These are phyloP conservation scores for Malus sylvestris DNA, from an alignment of 306 rosid species.

Conservation along the genomic window DNA sequence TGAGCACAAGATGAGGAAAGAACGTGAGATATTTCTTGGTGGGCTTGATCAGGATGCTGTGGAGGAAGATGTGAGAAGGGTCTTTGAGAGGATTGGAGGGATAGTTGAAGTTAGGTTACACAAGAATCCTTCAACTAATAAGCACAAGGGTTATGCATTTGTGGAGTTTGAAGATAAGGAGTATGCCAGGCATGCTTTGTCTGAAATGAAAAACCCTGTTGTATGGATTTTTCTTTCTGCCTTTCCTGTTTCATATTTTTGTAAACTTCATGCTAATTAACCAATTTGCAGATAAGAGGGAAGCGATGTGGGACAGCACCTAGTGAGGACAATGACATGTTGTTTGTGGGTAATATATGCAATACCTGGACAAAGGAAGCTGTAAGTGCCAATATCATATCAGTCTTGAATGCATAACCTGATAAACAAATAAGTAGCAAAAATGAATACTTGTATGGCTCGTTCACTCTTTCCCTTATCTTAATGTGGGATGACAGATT, in stretches of 20 bases:
- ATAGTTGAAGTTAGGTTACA: constrained; percentile 71
- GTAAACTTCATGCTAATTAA: constrained; percentile 11
- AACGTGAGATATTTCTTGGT: constrained; percentile 69
- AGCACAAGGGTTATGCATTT: constrained; percentile 73
- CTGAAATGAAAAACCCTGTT: constrained; percentile 79
- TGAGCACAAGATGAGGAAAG: constrained; percentile 53
- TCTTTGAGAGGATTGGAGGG: constrained; percentile 71
- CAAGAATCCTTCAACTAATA: constrained; percentile 50
- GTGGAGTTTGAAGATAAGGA: constrained; percentile 69
- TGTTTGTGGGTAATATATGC: constrained; percentile 83
- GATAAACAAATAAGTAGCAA: background rate
- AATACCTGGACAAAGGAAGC: constrained; percentile 81
- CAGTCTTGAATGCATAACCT: background rate
- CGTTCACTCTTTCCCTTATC: constrained; percentile 19
- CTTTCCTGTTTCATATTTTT: constrained; percentile 1
- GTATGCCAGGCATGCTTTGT: constrained; percentile 55
- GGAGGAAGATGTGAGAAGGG: constrained; percentile 70
- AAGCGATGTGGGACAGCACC: constrained; percentile 76
- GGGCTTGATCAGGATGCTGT: constrained; percentile 69
- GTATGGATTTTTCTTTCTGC: constrained; percentile 36
- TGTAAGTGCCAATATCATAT: constrained; percentile 29
- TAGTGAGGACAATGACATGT: constrained; percentile 60
- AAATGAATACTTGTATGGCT: background rate
- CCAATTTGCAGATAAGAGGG: constrained; percentile 53
- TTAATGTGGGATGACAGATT: constrained; percentile 44